phyloP scores from a whole-genome alignment of 106 monocot species.

The Apostasia ramifera region DNA sequence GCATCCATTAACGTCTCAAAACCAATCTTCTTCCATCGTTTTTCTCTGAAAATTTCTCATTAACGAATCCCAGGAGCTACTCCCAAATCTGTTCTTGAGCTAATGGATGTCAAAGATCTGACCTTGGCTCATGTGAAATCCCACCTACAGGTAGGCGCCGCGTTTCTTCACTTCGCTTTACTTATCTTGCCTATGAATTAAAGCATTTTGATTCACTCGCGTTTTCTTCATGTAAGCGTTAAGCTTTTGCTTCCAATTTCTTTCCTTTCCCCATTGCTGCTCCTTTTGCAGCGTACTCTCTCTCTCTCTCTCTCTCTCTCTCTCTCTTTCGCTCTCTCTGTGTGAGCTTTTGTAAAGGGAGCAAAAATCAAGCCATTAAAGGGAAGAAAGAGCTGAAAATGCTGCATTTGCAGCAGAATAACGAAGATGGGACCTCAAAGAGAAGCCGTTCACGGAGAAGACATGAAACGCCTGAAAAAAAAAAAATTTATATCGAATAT shows the following conservation, averaged over 20 bases:
- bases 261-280: background rate
- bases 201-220: background rate
- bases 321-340: background rate
- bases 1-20: background rate
- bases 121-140: slow-evolving; percentile 36
- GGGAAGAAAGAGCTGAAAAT: background rate
- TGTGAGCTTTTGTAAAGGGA: slow-evolving; percentile 3
- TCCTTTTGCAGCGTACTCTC: background rate
- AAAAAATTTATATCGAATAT: too few species aligned
- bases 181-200: background rate
- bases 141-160: slow-evolving; percentile 30
- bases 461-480: too few species aligned
- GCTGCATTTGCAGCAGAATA: background rate
- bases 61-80: slow-evolving; percentile 30
- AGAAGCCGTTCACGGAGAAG: too few species aligned
- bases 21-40: background rate
- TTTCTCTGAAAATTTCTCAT: too few species aligned
- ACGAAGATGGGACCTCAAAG: too few species aligned
- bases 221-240: background rate
- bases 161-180: background rate
- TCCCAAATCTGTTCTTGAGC: slow-evolving; percentile 57
- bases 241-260: slow-evolving; percentile 1
- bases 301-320: background rate
- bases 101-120: slow-evolving; percentile 64
- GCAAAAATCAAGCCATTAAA: slow-evolving; percentile 6